Conservation (phyloP, 768 basidiomycete species). For the Stropharia rugosoannulata region DNA sequence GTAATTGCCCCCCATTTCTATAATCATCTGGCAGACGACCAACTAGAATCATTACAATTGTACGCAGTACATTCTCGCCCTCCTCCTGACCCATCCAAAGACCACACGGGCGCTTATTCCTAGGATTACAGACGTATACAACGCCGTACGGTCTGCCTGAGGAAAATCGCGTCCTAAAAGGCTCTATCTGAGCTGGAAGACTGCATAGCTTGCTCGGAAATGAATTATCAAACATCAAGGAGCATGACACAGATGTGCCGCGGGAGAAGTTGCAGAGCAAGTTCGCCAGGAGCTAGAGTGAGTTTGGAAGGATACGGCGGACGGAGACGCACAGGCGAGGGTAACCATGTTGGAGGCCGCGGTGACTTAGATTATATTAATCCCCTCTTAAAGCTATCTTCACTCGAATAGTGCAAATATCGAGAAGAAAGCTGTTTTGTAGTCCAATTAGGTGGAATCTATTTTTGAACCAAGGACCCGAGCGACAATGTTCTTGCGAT, state of each 20-base stretch:
- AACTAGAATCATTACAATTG: no score
- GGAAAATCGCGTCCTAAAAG: slow-evolving; percentile 22
- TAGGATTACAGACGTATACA: slow-evolving; percentile 26
- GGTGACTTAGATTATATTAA: not conserved
- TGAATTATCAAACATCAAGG: slow-evolving; percentile 23
- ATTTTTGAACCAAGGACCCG: no score
- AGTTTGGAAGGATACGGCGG: slow-evolving; percentile 26
- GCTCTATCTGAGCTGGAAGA: slow-evolving; percentile 19
- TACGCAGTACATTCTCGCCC: no score
- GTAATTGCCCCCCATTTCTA: slow-evolving; percentile 8
- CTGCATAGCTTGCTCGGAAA: slow-evolving; percentile 21
- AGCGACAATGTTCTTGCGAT: no score
- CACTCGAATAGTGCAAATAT: no score
- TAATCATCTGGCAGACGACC: not conserved
- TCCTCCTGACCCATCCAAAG: slow-evolving; percentile 7
- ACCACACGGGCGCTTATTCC: slow-evolving; percentile 11
- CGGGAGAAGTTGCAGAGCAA: slow-evolving; percentile 16
- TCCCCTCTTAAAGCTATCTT: not conserved
- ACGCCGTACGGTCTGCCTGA: slow-evolving; percentile 23
- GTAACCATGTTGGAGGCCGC: not conserved
- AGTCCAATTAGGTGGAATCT: no score
- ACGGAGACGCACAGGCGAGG: not conserved
- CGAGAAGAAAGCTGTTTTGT: no score
- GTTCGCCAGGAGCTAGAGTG: slow-evolving; percentile 24
- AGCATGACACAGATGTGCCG: slow-evolving; percentile 23